These are phyloP conservation scores for Jacaranda mimosifolia DNA, from an alignment of 257 asterid genomes.

Conservation along the genomic window DNA sequence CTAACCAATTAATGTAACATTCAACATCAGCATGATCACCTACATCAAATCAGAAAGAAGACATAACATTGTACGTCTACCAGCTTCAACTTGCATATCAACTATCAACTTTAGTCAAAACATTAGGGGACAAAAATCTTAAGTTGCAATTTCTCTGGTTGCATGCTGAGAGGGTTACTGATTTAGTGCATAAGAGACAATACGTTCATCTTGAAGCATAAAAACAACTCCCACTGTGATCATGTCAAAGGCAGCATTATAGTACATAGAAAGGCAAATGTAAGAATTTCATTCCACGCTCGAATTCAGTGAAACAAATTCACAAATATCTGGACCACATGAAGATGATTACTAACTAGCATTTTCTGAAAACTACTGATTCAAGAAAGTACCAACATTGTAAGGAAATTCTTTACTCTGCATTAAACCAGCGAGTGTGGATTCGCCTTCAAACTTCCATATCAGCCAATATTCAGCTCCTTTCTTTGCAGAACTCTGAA, in stretches of 20 bases:
- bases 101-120: no score
- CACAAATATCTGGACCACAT: not conserved
- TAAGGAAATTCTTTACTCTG: slow-evolving; percentile 96
- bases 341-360: not conserved
- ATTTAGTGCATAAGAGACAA: not conserved
- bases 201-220: not conserved
- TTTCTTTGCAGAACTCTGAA: slow-evolving; percentile 84
- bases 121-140: no score
- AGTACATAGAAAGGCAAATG: not conserved
- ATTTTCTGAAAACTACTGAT: slow-evolving; percentile 17
- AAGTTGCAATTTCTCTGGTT: no score
- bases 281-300: not conserved
- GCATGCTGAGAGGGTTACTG: no score
- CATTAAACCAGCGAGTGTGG: slow-evolving; percentile 88
- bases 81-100: no score
- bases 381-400: slow-evolving; percentile 79
- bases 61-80: no score
- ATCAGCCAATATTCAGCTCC: slow-evolving; percentile 89
- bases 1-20: no score
- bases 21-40: no score
- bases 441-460: slow-evolving; percentile 93
- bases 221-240: not conserved
- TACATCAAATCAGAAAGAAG: no score
- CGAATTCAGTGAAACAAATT: not conserved
- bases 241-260: not conserved